Percentiles rank a stretch among this genome's conserved stretches.
These are phyloP conservation scores for Pezicula neosporulosa DNA, from an alignment of 2,329 filamentous ascomycete genomes.

Conservation along the genomic window DNA sequence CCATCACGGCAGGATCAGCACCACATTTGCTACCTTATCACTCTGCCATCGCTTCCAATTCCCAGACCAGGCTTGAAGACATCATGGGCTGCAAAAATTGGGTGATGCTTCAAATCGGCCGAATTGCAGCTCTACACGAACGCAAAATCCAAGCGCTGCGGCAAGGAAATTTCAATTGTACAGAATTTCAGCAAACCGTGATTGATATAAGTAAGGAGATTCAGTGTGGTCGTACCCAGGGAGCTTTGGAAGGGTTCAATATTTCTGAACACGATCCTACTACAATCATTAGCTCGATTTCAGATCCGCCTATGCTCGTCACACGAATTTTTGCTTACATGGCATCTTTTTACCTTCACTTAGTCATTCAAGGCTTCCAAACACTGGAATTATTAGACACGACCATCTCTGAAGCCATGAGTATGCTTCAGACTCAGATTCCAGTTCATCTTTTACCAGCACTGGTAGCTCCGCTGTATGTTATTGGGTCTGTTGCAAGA, in stretches of 20 bases:
- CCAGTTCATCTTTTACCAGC: conserved; percentile 12
- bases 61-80: conserved; percentile 38
- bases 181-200: conserved; percentile 8
- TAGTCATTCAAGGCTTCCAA: conserved; percentile 19
- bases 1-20: conserved; percentile 39
- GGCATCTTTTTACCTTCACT: conserved; percentile 22
- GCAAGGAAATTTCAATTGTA: conserved; percentile 6
- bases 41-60: conserved; percentile 33
- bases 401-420: conserved; percentile 15
- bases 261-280: conserved; percentile 6
- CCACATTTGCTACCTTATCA: conserved; percentile 41
- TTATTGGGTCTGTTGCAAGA: conserved; percentile 20
- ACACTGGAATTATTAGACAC: conserved; percentile 8
- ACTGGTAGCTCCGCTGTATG: conserved; percentile 21
- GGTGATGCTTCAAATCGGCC: conserved; percentile 50
- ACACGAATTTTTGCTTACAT: conserved; percentile 20
- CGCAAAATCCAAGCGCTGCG: conserved; percentile 49
- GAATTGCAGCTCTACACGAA: conserved; percentile 48
- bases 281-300: conserved; percentile 4
- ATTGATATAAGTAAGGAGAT: conserved; percentile 18
- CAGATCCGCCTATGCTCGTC: conserved; percentile 7
- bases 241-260: conserved; percentile 10
- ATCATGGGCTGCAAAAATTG: conserved; percentile 56
- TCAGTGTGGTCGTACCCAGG: conserved; percentile 13
- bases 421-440: conserved; percentile 14